Evolutionary conservation across 768 basidiomycete genomes (phyloP).

Genomic region (Russula lepida): DNA sequence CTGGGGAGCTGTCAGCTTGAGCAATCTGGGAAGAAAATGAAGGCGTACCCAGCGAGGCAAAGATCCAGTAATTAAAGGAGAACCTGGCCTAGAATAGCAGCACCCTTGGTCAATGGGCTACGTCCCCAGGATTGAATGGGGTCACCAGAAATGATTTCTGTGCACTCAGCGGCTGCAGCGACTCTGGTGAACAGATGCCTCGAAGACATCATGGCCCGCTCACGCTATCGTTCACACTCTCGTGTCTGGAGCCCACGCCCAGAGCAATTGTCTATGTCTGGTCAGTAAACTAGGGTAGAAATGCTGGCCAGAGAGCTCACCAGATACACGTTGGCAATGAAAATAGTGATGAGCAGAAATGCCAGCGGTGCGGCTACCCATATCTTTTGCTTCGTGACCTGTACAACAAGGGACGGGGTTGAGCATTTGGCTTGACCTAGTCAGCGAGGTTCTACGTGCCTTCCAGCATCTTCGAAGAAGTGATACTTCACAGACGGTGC

Average conservation of each 20-base stretch:
- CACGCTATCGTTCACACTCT: constrained; percentile 15
- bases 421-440: background rate
- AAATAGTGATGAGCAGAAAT: constrained; percentile 28
- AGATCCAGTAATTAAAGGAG: constrained; percentile 40
- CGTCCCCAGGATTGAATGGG: background rate
- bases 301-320: constrained; percentile 22
- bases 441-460: constrained; percentile 26
- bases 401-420: background rate
- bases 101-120: background rate
- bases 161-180: constrained; percentile 11
- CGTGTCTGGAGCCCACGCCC: constrained; percentile 8
- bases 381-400: constrained; percentile 36
- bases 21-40: background rate
- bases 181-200: background rate
- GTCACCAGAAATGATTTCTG: constrained; percentile 17
- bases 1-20: constrained; percentile 22
- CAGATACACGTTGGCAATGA: constrained; percentile 36
- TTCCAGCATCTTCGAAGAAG: constrained; percentile 46
- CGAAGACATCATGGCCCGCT: background rate
- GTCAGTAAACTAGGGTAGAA: background rate
- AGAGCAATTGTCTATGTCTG: constrained; percentile 7
- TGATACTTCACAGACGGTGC: constrained; percentile 40
- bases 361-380: constrained; percentile 33
- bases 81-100: constrained; percentile 29
- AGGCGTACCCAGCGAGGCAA: constrained; percentile 34